Evolutionary conservation across 768 basidiomycete genomes (phyloP).

Genomic region (Hericium coralloides): DNA sequence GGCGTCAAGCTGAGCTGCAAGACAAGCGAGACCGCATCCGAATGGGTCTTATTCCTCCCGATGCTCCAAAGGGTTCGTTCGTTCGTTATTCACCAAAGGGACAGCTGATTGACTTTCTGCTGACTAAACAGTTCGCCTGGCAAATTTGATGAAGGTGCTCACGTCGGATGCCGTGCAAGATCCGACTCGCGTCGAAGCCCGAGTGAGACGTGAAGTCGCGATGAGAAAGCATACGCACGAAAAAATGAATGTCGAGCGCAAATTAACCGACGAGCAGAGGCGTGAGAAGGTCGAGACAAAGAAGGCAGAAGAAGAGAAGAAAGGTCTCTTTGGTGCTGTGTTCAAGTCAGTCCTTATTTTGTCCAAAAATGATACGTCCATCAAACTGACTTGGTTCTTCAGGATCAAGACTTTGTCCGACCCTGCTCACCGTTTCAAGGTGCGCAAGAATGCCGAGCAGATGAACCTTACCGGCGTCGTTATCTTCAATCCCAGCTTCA

Average conservation of each 20-base stretch:
- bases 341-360: conserved; percentile 65
- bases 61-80: conserved; percentile 82
- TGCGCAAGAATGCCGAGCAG: conserved; percentile 94
- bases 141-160: conserved; percentile 95
- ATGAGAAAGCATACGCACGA: conserved; percentile 85
- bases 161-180: conserved; percentile 96
- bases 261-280: conserved; percentile 85
- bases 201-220: conserved; percentile 88
- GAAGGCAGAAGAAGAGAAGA: conserved; percentile 83
- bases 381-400: conserved; percentile 2
- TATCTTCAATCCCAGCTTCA: conserved; percentile 85
- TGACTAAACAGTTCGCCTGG: conserved; percentile 67
- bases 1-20: conserved; percentile 80
- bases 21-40: conserved; percentile 92
- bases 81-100: background rate
- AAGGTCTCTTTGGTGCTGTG: conserved; percentile 71
- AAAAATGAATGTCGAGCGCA: conserved; percentile 87
- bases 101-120: conserved; percentile 2
- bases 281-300: conserved; percentile 82
- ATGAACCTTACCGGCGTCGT: conserved; percentile 80
- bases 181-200: conserved; percentile 94
- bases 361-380: background rate
- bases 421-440: conserved; percentile 91
- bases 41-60: conserved; percentile 94
- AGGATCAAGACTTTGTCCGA: conserved; percentile 87